These are phyloP conservation scores for Aspergillus flavus DNA, from an alignment of 2,329 filamentous ascomycete genomes.

Conservation along the genomic window DNA sequence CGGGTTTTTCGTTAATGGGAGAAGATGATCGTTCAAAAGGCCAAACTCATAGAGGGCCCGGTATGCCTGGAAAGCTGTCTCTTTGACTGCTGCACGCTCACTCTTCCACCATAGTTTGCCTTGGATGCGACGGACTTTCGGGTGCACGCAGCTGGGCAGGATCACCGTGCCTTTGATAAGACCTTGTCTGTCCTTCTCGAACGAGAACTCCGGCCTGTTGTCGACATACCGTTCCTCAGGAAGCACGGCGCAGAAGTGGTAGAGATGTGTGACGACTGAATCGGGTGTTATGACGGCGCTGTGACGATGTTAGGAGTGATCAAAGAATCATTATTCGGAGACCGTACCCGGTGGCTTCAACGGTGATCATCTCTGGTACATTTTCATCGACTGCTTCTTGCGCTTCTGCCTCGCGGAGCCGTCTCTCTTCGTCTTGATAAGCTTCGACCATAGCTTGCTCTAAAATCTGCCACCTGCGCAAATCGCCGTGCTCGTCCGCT, in stretches of 20 bases:
- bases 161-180: conserved; percentile 60
- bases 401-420: conserved; percentile 48
- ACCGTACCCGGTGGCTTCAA: conserved; percentile 38
- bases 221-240: conserved; percentile 62
- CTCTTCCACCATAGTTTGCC: conserved; percentile 66
- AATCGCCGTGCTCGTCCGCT: conserved; percentile 33
- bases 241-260: conserved; percentile 75
- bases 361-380: conserved; percentile 40
- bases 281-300: conserved; percentile 72
- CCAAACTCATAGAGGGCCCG: conserved; percentile 67
- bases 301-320: not conserved
- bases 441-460: conserved; percentile 72
- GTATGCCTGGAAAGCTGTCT: conserved; percentile 83
- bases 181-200: conserved; percentile 22
- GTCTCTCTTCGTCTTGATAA: conserved; percentile 67
- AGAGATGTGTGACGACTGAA: conserved; percentile 73
- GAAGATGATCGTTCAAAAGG: conserved; percentile 74
- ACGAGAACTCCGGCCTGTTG: conserved; percentile 65
- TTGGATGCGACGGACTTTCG: conserved; percentile 57
- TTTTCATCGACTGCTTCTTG: conserved; percentile 53
- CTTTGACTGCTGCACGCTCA: conserved; percentile 73
- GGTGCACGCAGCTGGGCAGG: conserved; percentile 71
- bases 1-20: conserved; percentile 57
- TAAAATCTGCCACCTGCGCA: conserved; percentile 63
- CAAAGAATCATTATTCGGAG: not conserved